Conservation (phyloP, 83 land plant genomes). For the Diphasiastrum complanatum region DNA sequence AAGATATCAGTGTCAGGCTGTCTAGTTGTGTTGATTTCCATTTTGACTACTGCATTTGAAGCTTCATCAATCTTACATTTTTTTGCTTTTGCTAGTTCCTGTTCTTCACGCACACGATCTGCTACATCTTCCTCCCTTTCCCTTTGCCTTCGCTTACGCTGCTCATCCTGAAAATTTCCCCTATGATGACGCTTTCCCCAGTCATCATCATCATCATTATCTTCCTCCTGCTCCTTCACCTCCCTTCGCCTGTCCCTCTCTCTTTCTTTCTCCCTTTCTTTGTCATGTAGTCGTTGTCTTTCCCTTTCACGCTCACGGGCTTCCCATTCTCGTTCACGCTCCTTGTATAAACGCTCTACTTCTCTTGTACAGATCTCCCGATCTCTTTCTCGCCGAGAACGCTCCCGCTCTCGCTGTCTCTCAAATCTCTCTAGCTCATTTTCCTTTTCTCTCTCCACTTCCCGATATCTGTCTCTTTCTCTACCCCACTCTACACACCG, state of each 20-base stretch:
- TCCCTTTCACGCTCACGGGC: constrained; percentile 83
- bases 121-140: constrained; percentile 83
- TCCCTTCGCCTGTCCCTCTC: constrained; percentile 65
- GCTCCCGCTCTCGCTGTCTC: constrained; percentile 80
- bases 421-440: constrained; percentile 78
- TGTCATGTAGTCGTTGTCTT: constrained; percentile 69
- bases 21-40: no score
- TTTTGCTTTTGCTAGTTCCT: constrained; percentile 69
- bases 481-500: constrained; percentile 54
- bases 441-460: constrained; percentile 39
- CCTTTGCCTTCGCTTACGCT: constrained; percentile 53
- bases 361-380: constrained; percentile 57
- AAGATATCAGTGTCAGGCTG: no score
- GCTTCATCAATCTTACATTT: constrained; percentile 45
- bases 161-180: constrained; percentile 55
- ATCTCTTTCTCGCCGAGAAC: constrained; percentile 72
- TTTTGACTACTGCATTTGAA: background rate
- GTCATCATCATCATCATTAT: constrained; percentile 76
- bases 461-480: constrained; percentile 66
- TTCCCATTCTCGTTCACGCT: constrained; percentile 87
- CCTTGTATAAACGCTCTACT: constrained; percentile 69
- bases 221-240: constrained; percentile 66
- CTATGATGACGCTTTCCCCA: constrained; percentile 57
- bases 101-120: constrained; percentile 67
- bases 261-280: constrained; percentile 86